Evolutionary conservation across 2,329 filamentous ascomycete species (phyloP), one percentile per base, ranked within the genome.

Genomic region (Elsinoe arachidis): DNA sequence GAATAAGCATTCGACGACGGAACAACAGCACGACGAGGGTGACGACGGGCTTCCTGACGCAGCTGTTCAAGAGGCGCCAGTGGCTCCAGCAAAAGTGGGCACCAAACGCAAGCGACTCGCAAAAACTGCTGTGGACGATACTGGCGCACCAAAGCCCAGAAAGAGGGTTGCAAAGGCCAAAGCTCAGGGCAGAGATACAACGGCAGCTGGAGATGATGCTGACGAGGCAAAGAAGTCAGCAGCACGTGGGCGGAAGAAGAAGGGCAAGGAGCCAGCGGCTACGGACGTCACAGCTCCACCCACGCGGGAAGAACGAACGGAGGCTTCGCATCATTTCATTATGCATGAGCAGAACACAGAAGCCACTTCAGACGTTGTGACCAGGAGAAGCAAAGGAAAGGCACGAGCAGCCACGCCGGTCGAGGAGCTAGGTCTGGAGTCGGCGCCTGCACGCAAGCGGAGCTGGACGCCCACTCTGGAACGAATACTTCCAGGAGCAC

Each of bases 131-230:
- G 34, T 30, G 39, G 39, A 43, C 15, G 37, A 35, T n/a, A 37
- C 10, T 33, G 39, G 37, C 5, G 37, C 38, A 33, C 37, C 53
- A 10, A 55, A 44, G 21, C 39, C 39, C 9, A 46, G 41, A 33
- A 56, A 49, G 54, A 33, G 41, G 15, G 30, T 26, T 3, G 26
- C 54, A 33, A 56, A 56, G 41, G 43, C 43, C 10, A 49, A 56
- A 23, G 33, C 11, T 23, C 34, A 41, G 37, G n/a, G 17, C 15
- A 30, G 21, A 23, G 33, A 26, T 10, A 33, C 4, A 17, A 15
- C 19, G 5, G 41, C n/a, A 15, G 43, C 9, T 11, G 38, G 34
- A 10, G 38, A 12, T 9, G 23, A 11, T 12, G 17, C 11, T 14
- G 17, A n/a, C 10, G 19, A 15, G 12, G 15, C 43, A 9, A 56